Conservation (phyloP, 2,329 filamentous ascomycete species). For the Neoarthrinium moseri region DNA sequence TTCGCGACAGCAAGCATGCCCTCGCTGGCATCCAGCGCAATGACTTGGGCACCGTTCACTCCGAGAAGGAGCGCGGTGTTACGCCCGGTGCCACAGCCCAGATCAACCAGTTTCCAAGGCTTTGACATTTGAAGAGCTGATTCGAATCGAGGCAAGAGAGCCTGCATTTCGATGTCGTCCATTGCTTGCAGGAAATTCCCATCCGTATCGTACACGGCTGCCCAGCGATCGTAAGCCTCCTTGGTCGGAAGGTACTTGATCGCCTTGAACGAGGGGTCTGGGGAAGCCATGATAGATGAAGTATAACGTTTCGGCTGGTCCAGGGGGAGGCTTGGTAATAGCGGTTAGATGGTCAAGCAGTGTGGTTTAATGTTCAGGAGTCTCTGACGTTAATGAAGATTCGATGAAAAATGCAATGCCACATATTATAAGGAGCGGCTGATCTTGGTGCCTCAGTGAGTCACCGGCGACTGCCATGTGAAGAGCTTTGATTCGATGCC, state of each 20-base stretch:
- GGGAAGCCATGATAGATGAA: neutral
- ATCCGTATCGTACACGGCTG: constrained; percentile 59
- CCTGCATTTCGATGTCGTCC: constrained; percentile 55
- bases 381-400: no score
- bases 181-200: constrained; percentile 66
- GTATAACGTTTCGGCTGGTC: no score
- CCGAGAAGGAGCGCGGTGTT: constrained; percentile 54
- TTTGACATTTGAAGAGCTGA: constrained; percentile 23
- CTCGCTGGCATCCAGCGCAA: constrained; percentile 55
- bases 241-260: constrained; percentile 31
- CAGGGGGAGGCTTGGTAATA: no score
- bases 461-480: no score
- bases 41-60: constrained; percentile 35
- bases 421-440: no score
- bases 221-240: constrained; percentile 32
- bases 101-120: constrained; percentile 49
- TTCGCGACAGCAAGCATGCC: constrained; percentile 57
- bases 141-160: constrained; percentile 49
- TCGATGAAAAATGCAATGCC: no score
- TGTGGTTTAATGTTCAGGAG: no score
- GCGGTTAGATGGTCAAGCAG: no score
- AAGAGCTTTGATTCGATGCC: no score
- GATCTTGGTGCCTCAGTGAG: no score
- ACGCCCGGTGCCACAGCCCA: constrained; percentile 65
- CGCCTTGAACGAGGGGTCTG: constrained; percentile 12